phyloP scores from a whole-genome alignment of 208 protist genomes.

The Trypanosoma vivax region DNA sequence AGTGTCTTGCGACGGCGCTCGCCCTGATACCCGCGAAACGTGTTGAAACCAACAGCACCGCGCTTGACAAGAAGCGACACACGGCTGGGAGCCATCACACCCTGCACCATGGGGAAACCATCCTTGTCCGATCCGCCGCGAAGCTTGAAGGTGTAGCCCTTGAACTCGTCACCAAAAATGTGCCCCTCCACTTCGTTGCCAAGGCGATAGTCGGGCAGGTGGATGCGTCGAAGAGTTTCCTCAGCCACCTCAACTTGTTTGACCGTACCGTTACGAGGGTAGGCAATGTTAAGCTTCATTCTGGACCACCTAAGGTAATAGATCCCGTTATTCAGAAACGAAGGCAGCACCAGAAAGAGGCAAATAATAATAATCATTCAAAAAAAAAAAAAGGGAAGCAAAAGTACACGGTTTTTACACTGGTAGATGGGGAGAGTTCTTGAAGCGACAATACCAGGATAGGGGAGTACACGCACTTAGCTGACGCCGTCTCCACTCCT shows the following conservation, averaged over 20 bases:
- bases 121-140: conserved; percentile 99
- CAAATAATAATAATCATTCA: conserved; percentile 7
- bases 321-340: neutral
- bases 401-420: too few relatives aligned
- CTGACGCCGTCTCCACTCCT: too few relatives aligned
- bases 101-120: conserved; percentile 99
- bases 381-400: too few relatives aligned
- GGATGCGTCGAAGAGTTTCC: conserved; percentile 70
- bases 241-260: conserved; percentile 83
- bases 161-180: conserved; percentile 24
- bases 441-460: conserved; percentile 1
- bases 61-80: conserved; percentile 96
- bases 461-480: conserved; percentile 1
- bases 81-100: conserved; percentile 95
- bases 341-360: conserved; percentile 9
- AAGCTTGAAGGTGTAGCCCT: conserved; percentile 98
- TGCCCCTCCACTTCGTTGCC: conserved; percentile 32
- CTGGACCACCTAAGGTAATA: conserved; percentile 1
- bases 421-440: neutral
- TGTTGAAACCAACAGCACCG: conserved; percentile 88
- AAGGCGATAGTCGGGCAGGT: conserved; percentile 77
- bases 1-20: conserved; percentile 98
- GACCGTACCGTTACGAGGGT: conserved; percentile 78
- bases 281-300: conserved; percentile 90
- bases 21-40: conserved; percentile 89